Evolutionary conservation across 768 basidiomycete genomes (phyloP), one percentile per base, ranked within the genome.

Genomic region (Brasilioporus rufonigricans): DNA sequence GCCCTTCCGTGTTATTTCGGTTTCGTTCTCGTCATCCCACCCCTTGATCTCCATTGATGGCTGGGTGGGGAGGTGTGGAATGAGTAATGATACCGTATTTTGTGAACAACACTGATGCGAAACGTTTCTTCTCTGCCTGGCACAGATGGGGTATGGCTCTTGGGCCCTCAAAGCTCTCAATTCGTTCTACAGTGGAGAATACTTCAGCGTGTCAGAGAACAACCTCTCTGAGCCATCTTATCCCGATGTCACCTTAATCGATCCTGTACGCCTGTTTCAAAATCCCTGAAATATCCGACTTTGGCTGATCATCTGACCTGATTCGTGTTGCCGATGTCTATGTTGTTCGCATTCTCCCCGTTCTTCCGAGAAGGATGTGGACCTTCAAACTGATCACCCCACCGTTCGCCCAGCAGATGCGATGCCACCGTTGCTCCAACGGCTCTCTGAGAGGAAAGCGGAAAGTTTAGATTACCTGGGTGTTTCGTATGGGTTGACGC

Each of bases 121-220:
- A 8, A 11, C 5, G 44, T 50, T 1, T 49, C 14, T 39, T 38
- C 9, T 29, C 16, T 26, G 18, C 24, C 19, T 19, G 16, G 8
- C 16, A 16, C 63, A 96, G 92, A 98, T 98, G 95, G 96, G 97
- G 12, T 98, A 98, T 66, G 97, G 97, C 6, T 85, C 89, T 19
- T 81, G 93, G 38, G 92, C 97, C 2, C 72, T 99, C 47, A 81
- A 95, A 58, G 85, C 86, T 0, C 77, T 99, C 47, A 92, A 93
- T 64, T 79, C 87, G 14, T 98, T 93, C 73, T 98, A 93, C 73
- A 89, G 86, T 57, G 97, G 96, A 19, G 93, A 98, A 70, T 85
- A 91, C 65, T 87, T 92, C 73, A 91, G 86, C 63, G 69, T 98
- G 19, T 86, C 93, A 61, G 97, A 98, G 70, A 65, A 69, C 57